Evolutionary conservation across 177 flowering plant species (phyloP).

Genomic region (Vitis hybrid): DNA sequence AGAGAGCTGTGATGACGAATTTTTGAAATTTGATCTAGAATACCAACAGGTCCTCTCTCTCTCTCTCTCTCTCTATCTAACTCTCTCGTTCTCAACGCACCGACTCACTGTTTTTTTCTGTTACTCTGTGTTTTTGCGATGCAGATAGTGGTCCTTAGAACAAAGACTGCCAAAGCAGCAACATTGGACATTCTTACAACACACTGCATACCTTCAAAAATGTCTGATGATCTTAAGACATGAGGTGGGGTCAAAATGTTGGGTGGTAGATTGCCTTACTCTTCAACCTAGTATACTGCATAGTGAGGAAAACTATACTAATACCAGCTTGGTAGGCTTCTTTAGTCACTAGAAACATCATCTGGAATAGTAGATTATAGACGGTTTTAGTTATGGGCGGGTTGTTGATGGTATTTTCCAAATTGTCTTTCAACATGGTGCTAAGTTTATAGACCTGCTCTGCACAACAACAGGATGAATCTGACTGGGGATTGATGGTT

Average conservation of each 20-base stretch:
- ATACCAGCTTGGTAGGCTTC: too few species aligned
- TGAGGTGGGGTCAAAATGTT: constrained; percentile 21
- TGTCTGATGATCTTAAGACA: constrained; percentile 83
- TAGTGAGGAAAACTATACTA: too few species aligned
- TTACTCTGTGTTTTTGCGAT: constrained; percentile 6
- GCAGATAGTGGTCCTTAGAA: constrained; percentile 86
- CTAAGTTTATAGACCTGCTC: too few species aligned
- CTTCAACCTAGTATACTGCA: too few species aligned
- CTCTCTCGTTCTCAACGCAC: not conserved
- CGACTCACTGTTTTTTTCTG: not conserved
- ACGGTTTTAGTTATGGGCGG: too few species aligned
- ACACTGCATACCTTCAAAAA: constrained; percentile 95
- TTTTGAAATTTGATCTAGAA: constrained; percentile 83
- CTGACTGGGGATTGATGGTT: too few species aligned
- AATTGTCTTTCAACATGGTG: too few species aligned
- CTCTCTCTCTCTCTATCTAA: constrained; percentile 18
- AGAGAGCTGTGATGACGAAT: constrained; percentile 78
- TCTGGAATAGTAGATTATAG: too few species aligned
- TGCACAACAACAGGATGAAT: too few species aligned
- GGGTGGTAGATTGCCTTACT: too few species aligned
- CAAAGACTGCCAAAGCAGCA: constrained; percentile 82
- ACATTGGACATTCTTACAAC: constrained; percentile 78
- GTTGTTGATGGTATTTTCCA: too few species aligned
- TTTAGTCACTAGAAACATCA: too few species aligned
- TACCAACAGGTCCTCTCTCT: constrained; percentile 71